These are phyloP conservation scores for Zalerion maritima DNA, from an alignment of 495 filamentous ascomycete species.

Conservation along the genomic window DNA sequence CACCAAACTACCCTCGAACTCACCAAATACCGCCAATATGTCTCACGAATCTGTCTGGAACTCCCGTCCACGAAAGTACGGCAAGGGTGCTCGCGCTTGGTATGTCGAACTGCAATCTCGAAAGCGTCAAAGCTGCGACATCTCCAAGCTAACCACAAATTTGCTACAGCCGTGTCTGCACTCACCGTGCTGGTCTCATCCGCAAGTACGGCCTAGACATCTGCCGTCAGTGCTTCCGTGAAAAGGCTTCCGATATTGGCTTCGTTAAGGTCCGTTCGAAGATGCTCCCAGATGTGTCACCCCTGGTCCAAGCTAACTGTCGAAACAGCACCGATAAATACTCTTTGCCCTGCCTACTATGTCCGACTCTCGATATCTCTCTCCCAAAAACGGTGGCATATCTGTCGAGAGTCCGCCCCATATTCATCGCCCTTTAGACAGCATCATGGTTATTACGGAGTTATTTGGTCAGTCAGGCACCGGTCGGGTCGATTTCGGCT, in stretches of 20 bases:
- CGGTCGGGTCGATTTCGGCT: too few species aligned
- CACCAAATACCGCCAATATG: slow-evolving; percentile 44
- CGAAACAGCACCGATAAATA: too few species aligned
- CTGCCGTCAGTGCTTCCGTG: slow-evolving; percentile 99
- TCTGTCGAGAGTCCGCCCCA: too few species aligned
- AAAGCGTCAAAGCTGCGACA: slow-evolving; percentile 4
- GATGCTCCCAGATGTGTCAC: too few species aligned
- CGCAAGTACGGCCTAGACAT: slow-evolving; percentile 98
- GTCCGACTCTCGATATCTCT: too few species aligned
- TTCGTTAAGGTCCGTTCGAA: slow-evolving; percentile 97
- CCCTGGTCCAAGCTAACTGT: too few species aligned
- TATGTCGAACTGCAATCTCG: slow-evolving; percentile 30
- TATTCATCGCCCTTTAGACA: too few species aligned
- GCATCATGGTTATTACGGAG: too few species aligned
- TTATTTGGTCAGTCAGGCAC: too few species aligned
- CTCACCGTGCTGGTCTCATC: slow-evolving; percentile 88
- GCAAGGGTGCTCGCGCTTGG: slow-evolving; percentile 87
- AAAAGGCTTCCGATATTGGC: slow-evolving; percentile 91
- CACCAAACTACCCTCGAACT: slow-evolving; percentile 3
- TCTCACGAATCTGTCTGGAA: slow-evolving; percentile 99
- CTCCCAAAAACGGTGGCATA: too few species aligned
- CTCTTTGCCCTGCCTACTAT: too few species aligned
- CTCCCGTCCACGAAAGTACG: slow-evolving; percentile 90
- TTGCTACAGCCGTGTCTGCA: slow-evolving; percentile 73
- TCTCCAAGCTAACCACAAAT: slow-evolving; percentile 6